A percentile compares a stretch with the other conserved stretches of the same genome.
phyloP scores from a whole-genome alignment of 768 basidiomycete species.

The Trametes punicea region DNA sequence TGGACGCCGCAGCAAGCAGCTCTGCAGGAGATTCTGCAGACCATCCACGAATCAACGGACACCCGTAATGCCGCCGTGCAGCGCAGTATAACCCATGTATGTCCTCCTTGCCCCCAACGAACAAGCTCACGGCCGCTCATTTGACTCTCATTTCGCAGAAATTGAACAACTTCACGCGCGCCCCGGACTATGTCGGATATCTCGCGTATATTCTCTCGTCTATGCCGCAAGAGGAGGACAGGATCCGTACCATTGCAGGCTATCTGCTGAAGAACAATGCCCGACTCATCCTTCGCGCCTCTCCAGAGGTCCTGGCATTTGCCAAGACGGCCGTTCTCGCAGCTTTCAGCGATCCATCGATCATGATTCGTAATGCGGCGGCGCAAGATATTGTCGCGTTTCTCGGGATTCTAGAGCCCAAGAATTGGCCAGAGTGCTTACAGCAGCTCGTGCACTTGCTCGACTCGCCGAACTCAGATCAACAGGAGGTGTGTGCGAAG shows the following conservation, averaged over 20 bases:
- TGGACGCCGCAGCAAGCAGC: constrained; percentile 87
- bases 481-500: constrained; percentile 72
- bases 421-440: constrained; percentile 94
- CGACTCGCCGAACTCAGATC: constrained; percentile 68
- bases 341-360: constrained; percentile 76
- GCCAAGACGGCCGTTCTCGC: constrained; percentile 74
- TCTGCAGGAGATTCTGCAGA: constrained; percentile 88
- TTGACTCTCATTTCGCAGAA: constrained; percentile 46
- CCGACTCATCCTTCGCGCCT: constrained; percentile 65
- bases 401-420: constrained; percentile 83
- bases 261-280: constrained; percentile 97
- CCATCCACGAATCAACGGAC: constrained; percentile 88
- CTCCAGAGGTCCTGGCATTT: constrained; percentile 64
- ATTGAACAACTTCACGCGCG: constrained; percentile 82
- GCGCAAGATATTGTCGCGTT: constrained; percentile 91
- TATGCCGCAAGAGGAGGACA: constrained; percentile 81
- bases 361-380: constrained; percentile 92
- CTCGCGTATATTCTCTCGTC: constrained; percentile 88
- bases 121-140: constrained; percentile 18
- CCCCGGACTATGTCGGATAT: constrained; percentile 94
- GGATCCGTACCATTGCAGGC: constrained; percentile 93
- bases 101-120: constrained; percentile 22
- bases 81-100: constrained; percentile 78
- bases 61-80: constrained; percentile 67
- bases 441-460: constrained; percentile 78